Conservation (phyloP, 139 green algal genomes). For the Micractinium sp. region DNA sequence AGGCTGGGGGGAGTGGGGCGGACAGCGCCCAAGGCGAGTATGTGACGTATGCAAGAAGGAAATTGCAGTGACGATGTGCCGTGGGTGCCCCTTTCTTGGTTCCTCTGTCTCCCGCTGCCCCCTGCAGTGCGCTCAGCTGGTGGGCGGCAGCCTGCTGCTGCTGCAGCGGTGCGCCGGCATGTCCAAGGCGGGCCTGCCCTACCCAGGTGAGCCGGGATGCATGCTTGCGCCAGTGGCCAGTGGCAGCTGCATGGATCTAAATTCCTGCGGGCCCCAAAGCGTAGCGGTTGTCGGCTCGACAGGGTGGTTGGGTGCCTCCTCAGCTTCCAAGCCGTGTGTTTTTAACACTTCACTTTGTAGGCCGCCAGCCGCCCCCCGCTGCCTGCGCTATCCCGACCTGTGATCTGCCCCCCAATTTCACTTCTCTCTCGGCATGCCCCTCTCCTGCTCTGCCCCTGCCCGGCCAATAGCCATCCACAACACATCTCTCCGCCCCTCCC, state of each 20-base stretch:
- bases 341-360: neutral
- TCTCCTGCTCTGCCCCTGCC: neutral
- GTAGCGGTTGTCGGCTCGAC: no score
- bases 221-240: no score
- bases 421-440: no score
- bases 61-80: no score
- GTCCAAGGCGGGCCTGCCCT: constrained; percentile 9
- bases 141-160: constrained; percentile 36
- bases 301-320: no score
- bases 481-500: neutral
- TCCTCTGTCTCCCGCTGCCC: neutral
- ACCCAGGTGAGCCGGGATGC: neutral
- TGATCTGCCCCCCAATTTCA: no score
- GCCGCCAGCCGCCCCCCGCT: neutral
- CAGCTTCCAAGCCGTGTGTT: neutral
- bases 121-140: constrained; percentile 31
- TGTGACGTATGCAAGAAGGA: no score
- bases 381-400: neutral
- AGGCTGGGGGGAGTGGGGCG: no score
- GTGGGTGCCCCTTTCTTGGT: no score
- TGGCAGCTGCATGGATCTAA: neutral
- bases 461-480: no score
- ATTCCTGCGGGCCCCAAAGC: no score
- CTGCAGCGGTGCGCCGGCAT: constrained; percentile 34
- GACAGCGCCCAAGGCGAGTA: no score